Conservation (phyloP, 345 rosid species). For the Psidium guajava region DNA sequence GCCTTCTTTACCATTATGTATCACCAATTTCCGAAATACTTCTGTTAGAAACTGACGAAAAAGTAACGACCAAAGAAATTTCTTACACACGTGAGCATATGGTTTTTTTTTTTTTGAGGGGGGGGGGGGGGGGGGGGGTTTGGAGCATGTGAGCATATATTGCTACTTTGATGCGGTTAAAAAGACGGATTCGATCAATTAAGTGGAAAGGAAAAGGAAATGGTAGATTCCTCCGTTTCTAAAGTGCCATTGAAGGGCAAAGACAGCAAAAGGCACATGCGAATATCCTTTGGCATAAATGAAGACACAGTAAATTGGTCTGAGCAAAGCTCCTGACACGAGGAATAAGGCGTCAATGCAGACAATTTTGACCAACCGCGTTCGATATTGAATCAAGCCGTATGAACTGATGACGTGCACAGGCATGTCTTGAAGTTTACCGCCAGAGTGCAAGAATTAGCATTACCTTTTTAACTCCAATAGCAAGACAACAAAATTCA, state of each 20-base stretch:
- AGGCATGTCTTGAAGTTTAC: neutral
- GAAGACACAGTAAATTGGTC: neutral
- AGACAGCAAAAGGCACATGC: neutral
- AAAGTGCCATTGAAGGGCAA: neutral
- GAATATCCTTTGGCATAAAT: neutral
- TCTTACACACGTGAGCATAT: too few species aligned
- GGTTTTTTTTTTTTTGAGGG: too few species aligned
- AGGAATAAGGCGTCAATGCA: neutral
- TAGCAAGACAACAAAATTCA: neutral
- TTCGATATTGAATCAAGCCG: neutral
- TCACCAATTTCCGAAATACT: neutral
- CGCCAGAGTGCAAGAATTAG: neutral
- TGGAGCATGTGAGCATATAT: too few species aligned
- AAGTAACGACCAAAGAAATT: neutral
- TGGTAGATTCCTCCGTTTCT: neutral
- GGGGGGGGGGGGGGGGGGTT: too few species aligned
- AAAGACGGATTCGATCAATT: neutral
- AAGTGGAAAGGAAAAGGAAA: neutral
- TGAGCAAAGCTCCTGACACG: neutral
- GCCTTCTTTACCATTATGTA: neutral
- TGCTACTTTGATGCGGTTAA: neutral
- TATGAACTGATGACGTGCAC: neutral
- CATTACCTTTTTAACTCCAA: neutral
- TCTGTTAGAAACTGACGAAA: neutral
- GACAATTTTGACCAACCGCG: neutral